Conservation (phyloP, 768 basidiomycete genomes). For the Hericium coralloides region DNA sequence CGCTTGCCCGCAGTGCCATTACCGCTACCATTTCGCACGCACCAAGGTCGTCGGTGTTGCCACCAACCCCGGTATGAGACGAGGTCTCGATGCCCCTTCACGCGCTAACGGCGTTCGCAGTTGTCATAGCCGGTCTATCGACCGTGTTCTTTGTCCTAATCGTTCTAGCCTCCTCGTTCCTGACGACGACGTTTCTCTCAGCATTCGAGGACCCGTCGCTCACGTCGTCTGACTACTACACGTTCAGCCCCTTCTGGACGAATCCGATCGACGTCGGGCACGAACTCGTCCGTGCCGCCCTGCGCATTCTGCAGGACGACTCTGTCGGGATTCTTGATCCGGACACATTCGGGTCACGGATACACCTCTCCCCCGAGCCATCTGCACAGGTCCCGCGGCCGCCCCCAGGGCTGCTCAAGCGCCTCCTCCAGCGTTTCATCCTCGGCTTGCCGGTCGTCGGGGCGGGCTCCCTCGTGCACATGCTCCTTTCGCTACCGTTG, state of each 20-base stretch:
- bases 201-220: conserved; percentile 7
- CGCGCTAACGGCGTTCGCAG: conserved; percentile 26
- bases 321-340: conserved; percentile 11
- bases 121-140: conserved; percentile 40
- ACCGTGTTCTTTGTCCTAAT: conserved; percentile 12
- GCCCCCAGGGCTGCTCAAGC: conserved; percentile 39
- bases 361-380: not conserved
- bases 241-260: conserved; percentile 8
- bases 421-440: conserved; percentile 62
- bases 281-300: conserved; percentile 14
- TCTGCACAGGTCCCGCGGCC: conserved; percentile 4
- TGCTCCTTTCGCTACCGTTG: conserved; percentile 55
- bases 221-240: not conserved
- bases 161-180: conserved; percentile 11
- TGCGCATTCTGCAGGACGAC: conserved; percentile 14
- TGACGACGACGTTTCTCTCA: conserved; percentile 11
- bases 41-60: conserved; percentile 65
- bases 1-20: conserved; percentile 72
- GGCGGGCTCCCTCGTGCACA: conserved; percentile 64
- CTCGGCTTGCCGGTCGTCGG: conserved; percentile 74
- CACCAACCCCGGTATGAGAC: conserved; percentile 56
- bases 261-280: conserved; percentile 12
- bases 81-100: not conserved
- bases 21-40: conserved; percentile 67
- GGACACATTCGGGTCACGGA: conserved; percentile 34